phyloP scores from a whole-genome alignment of 2,329 filamentous ascomycete species.

The Shiraia bambusicola region DNA sequence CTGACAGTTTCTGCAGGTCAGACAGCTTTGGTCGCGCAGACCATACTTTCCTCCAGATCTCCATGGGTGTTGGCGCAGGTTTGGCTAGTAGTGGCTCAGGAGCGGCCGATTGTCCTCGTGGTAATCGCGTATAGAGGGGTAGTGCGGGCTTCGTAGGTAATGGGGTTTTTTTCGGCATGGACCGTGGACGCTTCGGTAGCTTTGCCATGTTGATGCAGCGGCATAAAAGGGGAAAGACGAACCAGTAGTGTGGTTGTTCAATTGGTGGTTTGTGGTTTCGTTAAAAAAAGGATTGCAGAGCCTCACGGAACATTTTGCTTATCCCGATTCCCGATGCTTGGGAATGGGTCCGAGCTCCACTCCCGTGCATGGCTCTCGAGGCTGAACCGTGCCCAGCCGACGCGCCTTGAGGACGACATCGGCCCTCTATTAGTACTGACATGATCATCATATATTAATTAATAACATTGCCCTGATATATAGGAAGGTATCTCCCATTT shows the following conservation, averaged over 20 bases:
- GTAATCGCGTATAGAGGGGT: constrained; percentile 19
- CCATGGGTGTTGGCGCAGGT: constrained; percentile 18
- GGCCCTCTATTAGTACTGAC: constrained; percentile 11
- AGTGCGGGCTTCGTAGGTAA: constrained; percentile 21
- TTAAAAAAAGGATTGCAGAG: constrained; percentile 8
- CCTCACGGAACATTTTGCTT: constrained; percentile 17
- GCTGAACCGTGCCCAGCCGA: constrained; percentile 29
- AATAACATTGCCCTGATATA: too few relatives aligned
- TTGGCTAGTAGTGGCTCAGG: constrained; percentile 13
- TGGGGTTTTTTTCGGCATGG: constrained; percentile 20
- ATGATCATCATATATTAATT: not conserved
- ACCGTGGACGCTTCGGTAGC: constrained; percentile 31
- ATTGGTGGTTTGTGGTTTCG: constrained; percentile 17
- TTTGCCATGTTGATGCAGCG: constrained; percentile 33
- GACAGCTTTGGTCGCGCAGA: constrained; percentile 25
- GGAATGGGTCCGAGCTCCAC: constrained; percentile 17
- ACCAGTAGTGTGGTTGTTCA: constrained; percentile 13
- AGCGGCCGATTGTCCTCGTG: constrained; percentile 8
- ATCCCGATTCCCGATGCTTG: constrained; percentile 11
- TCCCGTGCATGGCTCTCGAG: constrained; percentile 11
- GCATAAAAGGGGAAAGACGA: not conserved
- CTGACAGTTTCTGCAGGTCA: constrained; percentile 29
- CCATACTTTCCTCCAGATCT: constrained; percentile 26
- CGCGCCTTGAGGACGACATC: constrained; percentile 30
- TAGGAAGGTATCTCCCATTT: too few relatives aligned